These are phyloP conservation scores for Eucalyptus caleyi DNA, from an alignment of 345 rosid species.

Conservation along the genomic window DNA sequence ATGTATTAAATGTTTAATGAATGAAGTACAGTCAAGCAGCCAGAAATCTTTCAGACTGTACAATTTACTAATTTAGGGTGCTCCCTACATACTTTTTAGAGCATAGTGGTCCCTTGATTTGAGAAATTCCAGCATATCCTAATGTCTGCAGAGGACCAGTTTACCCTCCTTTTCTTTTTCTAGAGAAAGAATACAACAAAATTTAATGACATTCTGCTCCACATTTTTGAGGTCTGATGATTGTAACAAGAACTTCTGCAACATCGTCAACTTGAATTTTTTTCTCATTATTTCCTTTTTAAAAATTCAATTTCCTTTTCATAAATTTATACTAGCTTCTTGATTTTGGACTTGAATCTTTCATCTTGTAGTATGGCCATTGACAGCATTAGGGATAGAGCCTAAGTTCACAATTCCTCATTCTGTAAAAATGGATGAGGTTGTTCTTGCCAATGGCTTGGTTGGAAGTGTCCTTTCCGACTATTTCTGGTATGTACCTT, in stretches of 20 bases:
- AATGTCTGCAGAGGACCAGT: not conserved
- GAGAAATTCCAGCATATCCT: not conserved
- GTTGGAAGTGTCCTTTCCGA: slow-evolving; percentile 98
- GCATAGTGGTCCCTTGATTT: not conserved
- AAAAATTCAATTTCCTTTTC: not conserved
- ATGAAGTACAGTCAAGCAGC: not conserved
- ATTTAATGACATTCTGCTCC: not conserved
- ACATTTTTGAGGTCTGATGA: not conserved
- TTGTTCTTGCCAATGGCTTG: slow-evolving; percentile 89
- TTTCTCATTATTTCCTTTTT: not conserved
- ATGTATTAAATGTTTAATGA: not conserved
- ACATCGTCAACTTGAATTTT: not conserved
- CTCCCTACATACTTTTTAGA: not conserved
- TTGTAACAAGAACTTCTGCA: not conserved
- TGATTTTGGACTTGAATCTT: not conserved
- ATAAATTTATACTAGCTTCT: not conserved
- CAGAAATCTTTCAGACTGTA: not conserved
- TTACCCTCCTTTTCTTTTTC: not conserved
- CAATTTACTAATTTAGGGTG: not conserved
- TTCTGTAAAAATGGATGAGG: slow-evolving; percentile 84
- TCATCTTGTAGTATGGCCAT: slow-evolving; percentile 73
- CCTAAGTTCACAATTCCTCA: slow-evolving; percentile 93
- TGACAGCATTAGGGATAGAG: slow-evolving; percentile 93
- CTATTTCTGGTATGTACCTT: slow-evolving; percentile 60
- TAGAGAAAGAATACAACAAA: not conserved